Conservation (phyloP, 352 stramenopile genomes). For the Pythium diclinum region DNA sequence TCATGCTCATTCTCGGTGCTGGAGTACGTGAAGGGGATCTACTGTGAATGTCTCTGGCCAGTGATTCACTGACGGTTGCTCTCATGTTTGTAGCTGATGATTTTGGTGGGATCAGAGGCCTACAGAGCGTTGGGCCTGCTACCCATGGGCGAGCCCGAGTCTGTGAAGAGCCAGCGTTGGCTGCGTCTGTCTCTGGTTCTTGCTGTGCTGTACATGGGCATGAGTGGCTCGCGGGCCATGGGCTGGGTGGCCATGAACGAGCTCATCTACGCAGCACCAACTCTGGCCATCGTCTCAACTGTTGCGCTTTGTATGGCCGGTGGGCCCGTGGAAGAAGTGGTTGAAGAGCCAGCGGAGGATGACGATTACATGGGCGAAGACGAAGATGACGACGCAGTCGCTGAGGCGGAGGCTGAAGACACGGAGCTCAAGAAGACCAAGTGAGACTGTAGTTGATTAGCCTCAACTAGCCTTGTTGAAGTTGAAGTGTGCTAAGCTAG, state of each 20-base stretch:
- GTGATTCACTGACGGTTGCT: neutral
- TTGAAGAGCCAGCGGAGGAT: conserved; percentile 2
- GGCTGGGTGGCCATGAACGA: conserved; percentile 9
- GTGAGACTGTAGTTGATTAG: conserved; percentile 7
- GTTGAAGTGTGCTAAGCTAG: neutral
- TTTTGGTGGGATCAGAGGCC: conserved; percentile 14
- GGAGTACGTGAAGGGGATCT: conserved; percentile 7
- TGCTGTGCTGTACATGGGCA: conserved; percentile 10
- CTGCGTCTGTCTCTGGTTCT: conserved; percentile 11
- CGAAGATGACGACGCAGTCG: neutral
- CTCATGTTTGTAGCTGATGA: conserved; percentile 17
- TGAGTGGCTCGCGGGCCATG: conserved; percentile 3
- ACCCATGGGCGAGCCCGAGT: neutral
- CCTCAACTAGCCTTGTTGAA: neutral
- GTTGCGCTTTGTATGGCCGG: conserved; percentile 17
- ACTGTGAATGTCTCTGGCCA: too few relatives aligned
- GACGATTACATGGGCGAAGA: conserved; percentile 19
- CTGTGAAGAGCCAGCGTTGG: conserved; percentile 13
- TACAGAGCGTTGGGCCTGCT: conserved; percentile 10
- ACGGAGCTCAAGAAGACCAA: conserved; percentile 20
- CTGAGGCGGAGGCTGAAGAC: neutral
- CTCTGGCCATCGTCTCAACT: conserved; percentile 3
- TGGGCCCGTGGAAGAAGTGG: conserved; percentile 10
- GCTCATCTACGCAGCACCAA: conserved; percentile 9
- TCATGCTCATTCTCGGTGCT: conserved; percentile 18